phyloP scores from a whole-genome alignment of 2,329 filamentous ascomycete species.

The Leptographium lundbergii region DNA sequence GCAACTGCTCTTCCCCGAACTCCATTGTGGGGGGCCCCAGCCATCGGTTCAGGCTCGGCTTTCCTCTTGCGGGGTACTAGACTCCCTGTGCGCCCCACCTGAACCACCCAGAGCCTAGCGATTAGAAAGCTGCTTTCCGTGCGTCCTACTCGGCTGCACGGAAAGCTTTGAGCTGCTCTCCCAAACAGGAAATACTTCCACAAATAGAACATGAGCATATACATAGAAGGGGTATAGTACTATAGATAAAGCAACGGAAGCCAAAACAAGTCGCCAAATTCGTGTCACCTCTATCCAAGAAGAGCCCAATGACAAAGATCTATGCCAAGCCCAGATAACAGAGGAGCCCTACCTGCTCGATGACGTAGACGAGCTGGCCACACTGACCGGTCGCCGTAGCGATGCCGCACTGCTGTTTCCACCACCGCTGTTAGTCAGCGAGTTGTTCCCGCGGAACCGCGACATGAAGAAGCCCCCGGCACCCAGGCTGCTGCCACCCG shows the following conservation, averaged over 20 bases:
- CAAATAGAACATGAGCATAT: not conserved
- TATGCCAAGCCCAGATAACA: not conserved
- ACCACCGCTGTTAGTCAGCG: not conserved
- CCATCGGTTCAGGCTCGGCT: constrained; percentile 1
- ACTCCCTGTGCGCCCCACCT: not conserved
- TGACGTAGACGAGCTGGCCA: constrained; percentile 10
- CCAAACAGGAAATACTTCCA: too few species aligned
- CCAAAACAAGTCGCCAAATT: not conserved
- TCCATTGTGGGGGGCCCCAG: not conserved
- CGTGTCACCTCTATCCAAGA: too few species aligned
- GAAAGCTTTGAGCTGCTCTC: not conserved
- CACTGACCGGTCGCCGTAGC: constrained; percentile 7
- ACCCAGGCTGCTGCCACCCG: not conserved
- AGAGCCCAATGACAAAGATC: too few species aligned
- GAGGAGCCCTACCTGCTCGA: constrained; percentile 4
- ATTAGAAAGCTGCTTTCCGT: not conserved
- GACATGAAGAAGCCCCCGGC: constrained; percentile 7
- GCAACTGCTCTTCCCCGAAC: not conserved
- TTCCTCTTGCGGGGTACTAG: not conserved
- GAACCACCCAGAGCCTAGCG: not conserved
- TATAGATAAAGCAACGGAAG: not conserved
- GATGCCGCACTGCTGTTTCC: not conserved
- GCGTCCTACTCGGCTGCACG: not conserved
- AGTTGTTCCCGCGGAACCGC: constrained; percentile 6
- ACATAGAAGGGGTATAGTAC: not conserved